Evolutionary conservation across 108 stramenopile species (phyloP), one percentile per base, ranked within the genome.

Genomic region (Cyclotella sp.): DNA sequence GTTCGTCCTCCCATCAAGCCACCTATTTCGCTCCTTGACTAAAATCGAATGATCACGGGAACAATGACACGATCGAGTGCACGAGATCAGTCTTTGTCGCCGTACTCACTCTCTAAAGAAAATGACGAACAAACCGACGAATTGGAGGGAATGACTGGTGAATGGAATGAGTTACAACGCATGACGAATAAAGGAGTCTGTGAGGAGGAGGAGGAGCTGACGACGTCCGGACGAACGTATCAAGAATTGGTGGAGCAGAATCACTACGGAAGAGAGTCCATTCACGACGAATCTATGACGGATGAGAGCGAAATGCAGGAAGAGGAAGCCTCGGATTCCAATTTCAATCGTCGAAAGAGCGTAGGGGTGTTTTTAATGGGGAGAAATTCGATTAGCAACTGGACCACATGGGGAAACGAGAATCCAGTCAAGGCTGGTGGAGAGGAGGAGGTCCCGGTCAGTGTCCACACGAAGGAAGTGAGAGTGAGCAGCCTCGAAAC

Each of bases 221-320:
- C 68, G 14, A 70, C 76, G 0, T 29, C 54, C 46, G 79, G 79
- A 58, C 46, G 68, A 16, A 73, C 79, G 24, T 80, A 80, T 52
- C 70, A 80, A 69, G 79, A 80, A 72, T 66, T 80, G 72, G 72
- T 80, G n/a, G 67, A 76, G 15, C 53, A 55, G 28, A 54, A 72
- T 21, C 27, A 72, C 0, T 27, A 6, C n/a, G 34, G 53, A 29
- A 43, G 41, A 22, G 30, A 24, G 21, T 19, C 34, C 14, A 45
- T 63, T n/a, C 46, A 43, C 16, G 26, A 34, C 3, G 72, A 73
- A 27, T 42, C 58, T 0, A 42, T 43, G 52, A 63, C 62, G 44
- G 53, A 64, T 26, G 70, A 72, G 15, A 70, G 52, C 41, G 65
- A 63, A 19, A 71, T 67, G 14, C 57, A 61, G 39, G 53, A 64